These are phyloP conservation scores for Coemansia sp. DNA, from an alignment of 192 early-diverging fungal genomes.

Conservation along the genomic window DNA sequence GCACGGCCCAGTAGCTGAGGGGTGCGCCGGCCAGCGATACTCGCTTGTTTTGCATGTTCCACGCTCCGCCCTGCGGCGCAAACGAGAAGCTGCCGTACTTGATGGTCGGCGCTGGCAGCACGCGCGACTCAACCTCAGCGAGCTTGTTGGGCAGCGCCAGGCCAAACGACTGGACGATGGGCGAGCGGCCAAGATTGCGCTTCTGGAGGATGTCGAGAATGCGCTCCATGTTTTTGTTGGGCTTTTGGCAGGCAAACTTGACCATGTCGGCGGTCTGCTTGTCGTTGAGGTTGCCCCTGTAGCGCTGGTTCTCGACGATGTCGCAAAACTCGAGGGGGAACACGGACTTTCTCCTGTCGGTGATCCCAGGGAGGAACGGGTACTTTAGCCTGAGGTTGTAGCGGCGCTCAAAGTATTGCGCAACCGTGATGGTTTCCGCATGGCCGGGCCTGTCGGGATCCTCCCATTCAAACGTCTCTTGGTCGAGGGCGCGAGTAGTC, in stretches of 20 bases:
- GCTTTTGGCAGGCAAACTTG: slow-evolving; percentile 85
- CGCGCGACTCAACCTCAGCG: slow-evolving; percentile 72
- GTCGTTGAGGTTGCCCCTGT: slow-evolving; percentile 82
- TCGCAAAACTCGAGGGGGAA: slow-evolving; percentile 93
- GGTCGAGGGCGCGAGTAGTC: slow-evolving; percentile 65
- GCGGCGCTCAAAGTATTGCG: slow-evolving; percentile 74
- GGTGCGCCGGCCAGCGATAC: slow-evolving; percentile 70
- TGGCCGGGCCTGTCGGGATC: slow-evolving; percentile 47
- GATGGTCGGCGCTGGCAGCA: slow-evolving; percentile 80
- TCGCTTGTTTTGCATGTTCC: slow-evolving; percentile 86
- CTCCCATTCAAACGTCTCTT: slow-evolving; percentile 73
- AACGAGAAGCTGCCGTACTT: slow-evolving; percentile 60
- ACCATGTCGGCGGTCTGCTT: slow-evolving; percentile 95
- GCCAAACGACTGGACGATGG: slow-evolving; percentile 79
- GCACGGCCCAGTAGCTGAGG: slow-evolving; percentile 79
- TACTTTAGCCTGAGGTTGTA: slow-evolving; percentile 75
- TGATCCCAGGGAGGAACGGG: slow-evolving; percentile 82
- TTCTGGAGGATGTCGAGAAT: slow-evolving; percentile 71
- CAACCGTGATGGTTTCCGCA: slow-evolving; percentile 67
- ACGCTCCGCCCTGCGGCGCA: slow-evolving; percentile 72
- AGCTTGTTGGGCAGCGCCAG: slow-evolving; percentile 69
- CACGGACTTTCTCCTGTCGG: slow-evolving; percentile 67
- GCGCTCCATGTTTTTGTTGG: slow-evolving; percentile 79
- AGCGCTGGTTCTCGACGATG: slow-evolving; percentile 81
- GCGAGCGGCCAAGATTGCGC: slow-evolving; percentile 67